Evolutionary conservation across 192 early-diverging fungal species (phyloP).

Genomic region (Chytriomyces confervae): DNA sequence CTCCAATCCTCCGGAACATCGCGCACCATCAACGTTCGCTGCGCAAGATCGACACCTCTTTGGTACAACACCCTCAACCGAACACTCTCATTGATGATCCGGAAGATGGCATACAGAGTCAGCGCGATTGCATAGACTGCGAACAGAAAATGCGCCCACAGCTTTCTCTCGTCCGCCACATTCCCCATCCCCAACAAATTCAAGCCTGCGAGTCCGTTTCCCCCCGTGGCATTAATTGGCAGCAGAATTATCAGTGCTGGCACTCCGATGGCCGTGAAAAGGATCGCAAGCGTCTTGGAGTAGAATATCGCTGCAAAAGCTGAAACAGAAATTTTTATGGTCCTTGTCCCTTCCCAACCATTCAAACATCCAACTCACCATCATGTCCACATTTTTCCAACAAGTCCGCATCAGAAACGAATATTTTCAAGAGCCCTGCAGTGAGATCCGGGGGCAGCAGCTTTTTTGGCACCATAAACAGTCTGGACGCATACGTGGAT

Average conservation of each 20-base stretch:
- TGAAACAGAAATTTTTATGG: slow-evolving; percentile 27
- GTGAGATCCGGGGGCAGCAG: slow-evolving; percentile 21
- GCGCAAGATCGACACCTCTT: slow-evolving; percentile 47
- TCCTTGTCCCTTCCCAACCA: not conserved
- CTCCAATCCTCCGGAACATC: slow-evolving; percentile 71
- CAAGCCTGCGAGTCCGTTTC: slow-evolving; percentile 56
- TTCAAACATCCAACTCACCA: not conserved
- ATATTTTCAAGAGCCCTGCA: not conserved
- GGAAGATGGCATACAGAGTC: slow-evolving; percentile 59
- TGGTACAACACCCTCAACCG: slow-evolving; percentile 69
- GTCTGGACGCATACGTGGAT: slow-evolving; percentile 75
- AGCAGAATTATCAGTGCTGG: slow-evolving; percentile 66
- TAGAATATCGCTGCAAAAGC: slow-evolving; percentile 81
- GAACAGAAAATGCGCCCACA: slow-evolving; percentile 74
- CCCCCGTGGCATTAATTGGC: slow-evolving; percentile 72
- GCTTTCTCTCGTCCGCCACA: slow-evolving; percentile 49
- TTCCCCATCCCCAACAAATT: slow-evolving; percentile 75
- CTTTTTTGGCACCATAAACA: slow-evolving; percentile 66
- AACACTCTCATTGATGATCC: slow-evolving; percentile 65
- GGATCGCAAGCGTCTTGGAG: slow-evolving; percentile 66
- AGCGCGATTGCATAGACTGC: slow-evolving; percentile 33
- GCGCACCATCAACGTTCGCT: slow-evolving; percentile 72
- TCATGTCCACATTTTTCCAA: slow-evolving; percentile 6
- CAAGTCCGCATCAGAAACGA: slow-evolving; percentile 21
- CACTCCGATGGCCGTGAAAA: slow-evolving; percentile 66